These are phyloP conservation scores for Sextonia rubra DNA, from an alignment of 164 flowering plant species.

Conservation along the genomic window DNA sequence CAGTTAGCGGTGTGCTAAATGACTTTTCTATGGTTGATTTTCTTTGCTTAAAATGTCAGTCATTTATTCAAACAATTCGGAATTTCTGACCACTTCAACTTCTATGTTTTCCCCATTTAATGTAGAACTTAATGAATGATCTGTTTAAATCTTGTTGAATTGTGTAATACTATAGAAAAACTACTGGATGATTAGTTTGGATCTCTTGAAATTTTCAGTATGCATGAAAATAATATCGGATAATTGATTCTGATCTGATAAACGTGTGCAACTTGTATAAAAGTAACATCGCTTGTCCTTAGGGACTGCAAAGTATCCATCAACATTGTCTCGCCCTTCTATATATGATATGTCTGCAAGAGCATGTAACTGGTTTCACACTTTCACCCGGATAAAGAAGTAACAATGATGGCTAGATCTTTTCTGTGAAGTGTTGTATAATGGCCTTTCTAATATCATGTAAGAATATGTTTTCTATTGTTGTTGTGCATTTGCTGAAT, in stretches of 20 bases:
- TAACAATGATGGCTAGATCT: not conserved
- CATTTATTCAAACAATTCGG: not conserved
- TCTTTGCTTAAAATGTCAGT: no score
- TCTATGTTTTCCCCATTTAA: not conserved
- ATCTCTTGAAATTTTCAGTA: no score
- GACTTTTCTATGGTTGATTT: not conserved
- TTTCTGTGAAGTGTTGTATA: not conserved
- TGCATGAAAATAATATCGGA: not conserved
- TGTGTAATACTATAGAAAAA: not conserved
- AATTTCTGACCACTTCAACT: not conserved
- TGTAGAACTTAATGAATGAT: not conserved
- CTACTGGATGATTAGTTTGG: not conserved
- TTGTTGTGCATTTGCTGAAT: not conserved
- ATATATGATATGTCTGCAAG: no score
- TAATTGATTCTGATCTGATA: not conserved
- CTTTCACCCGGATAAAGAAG: not conserved
- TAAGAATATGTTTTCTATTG: not conserved
- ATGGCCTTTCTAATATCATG: not conserved
- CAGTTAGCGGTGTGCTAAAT: not conserved
- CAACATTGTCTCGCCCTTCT: no score
- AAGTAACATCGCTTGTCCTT: no score
- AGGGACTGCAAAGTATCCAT: not conserved
- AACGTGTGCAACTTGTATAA: no score
- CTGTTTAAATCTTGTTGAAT: not conserved
- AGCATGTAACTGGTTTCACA: not conserved